These are phyloP conservation scores for Beauveria bassiana DNA, from an alignment of 2,329 filamentous ascomycete genomes.

Conservation along the genomic window DNA sequence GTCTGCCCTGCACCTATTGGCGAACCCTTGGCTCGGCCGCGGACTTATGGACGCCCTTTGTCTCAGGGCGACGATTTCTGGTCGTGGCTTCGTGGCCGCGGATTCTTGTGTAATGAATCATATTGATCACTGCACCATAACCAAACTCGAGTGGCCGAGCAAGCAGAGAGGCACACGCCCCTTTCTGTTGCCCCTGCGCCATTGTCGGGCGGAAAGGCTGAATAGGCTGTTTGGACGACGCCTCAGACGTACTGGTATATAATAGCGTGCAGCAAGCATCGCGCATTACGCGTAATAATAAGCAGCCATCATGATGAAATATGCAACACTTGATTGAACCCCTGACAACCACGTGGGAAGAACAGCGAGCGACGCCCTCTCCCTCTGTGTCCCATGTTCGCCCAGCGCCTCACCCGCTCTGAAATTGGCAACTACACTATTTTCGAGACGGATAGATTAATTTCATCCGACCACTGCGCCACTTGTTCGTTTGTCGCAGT, in stretches of 20 bases:
- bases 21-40: not conserved
- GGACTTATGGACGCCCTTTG: no score
- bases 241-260: not conserved
- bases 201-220: not conserved
- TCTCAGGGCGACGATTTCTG: no score
- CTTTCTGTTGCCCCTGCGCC: not conserved
- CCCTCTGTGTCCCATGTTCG: not conserved
- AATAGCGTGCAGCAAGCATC: not conserved
- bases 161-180: not conserved
- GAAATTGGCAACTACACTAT: not conserved
- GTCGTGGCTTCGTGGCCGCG: no score
- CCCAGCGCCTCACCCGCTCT: not conserved
- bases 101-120: no score
- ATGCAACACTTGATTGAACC: not conserved
- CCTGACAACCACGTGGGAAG: constrained; percentile 7
- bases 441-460: not conserved
- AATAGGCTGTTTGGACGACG: not conserved
- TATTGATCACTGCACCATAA: no score
- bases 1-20: not conserved
- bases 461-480: no score
- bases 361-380: not conserved
- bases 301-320: not conserved
- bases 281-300: not conserved
- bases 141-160: no score
- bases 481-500: no score